These are phyloP conservation scores for Rhizoclosmatium sp. DNA, from an alignment of 192 early-diverging fungal genomes.

Conservation along the genomic window DNA sequence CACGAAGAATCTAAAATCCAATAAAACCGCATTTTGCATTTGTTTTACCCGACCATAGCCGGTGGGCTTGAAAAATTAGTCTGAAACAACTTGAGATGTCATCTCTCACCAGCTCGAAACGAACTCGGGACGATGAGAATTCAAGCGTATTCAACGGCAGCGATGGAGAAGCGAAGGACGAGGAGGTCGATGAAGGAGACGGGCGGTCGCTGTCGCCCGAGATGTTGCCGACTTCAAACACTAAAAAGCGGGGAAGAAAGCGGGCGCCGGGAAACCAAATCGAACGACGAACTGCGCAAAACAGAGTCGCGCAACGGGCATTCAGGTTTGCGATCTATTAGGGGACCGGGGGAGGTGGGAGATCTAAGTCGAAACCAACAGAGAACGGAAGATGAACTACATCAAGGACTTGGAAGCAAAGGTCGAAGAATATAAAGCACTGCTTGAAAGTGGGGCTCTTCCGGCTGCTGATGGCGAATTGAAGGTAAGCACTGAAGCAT, in stretches of 20 bases:
- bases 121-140: no score
- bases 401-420: slow-evolving; percentile 6
- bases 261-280: neutral
- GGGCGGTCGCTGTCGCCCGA: neutral
- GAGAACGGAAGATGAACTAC: slow-evolving; percentile 13
- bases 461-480: neutral
- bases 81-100: no score
- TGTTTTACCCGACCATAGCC: no score
- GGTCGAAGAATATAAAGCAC: neutral
- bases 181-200: no score
- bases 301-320: neutral
- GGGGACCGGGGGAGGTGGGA: no score
- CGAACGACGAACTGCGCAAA: neutral
- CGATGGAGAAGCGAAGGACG: neutral
- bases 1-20: neutral
- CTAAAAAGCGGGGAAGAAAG: neutral
- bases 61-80: no score
- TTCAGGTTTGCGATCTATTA: neutral
- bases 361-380: neutral
- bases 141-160: neutral
- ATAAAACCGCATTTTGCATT: neutral
- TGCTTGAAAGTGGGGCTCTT: neutral
- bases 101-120: no score
- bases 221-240: neutral
- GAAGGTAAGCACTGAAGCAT: neutral